Evolutionary conservation across 2,329 filamentous ascomycete genomes (phyloP), one percentile per base, ranked within the genome.

Genomic region (Cladosporium sp.): DNA sequence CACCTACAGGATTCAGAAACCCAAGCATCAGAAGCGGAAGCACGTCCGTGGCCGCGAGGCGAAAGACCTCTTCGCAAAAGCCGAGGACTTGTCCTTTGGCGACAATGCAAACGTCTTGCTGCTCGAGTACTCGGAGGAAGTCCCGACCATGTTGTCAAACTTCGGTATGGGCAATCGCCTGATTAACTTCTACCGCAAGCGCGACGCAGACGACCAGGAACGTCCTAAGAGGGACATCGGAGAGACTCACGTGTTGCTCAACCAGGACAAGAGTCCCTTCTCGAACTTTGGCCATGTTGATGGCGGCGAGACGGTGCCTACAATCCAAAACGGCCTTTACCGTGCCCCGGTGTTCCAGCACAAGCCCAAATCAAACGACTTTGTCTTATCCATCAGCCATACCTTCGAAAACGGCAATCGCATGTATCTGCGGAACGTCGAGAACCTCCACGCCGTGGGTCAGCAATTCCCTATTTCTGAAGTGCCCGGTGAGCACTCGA

Each of bases 111-210:
- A 84, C 40, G 85, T 89, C 16, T 79, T 96, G 4, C 79, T 98
- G 11, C 85, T 97, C 33, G 93, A 98, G 70, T 98, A 98, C 68
- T 95, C 89, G 8, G 93, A 98, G 70, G 90, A 96, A 64, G 86
- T 89, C 57, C 93, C 93, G 0, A 87, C 86, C 9, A 89, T 95
- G 55, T 75, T 98, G 56, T 96, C 92, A 41, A 96, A 95, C 66
- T 95, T 96, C 64, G 93, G 92, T 59, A 98, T 98, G 93, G 91
- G 91, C 49, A 95, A 86, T 68, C 87, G 90, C 49, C 81, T 98
- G 54, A 89, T 97, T 75, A 97, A 98, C 70, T 98, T 97, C 70
- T 96, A 96, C 67, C 87, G 89, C 37, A 84, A 91, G 54, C 89
- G 89, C 63, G 87, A 89, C 66, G 81, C 72, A 33, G 88, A 95